Evolutionary conservation across 805 yeast species (phyloP), one percentile per base, ranked within the genome.

Genomic region (Cyberlindnera veronae): DNA sequence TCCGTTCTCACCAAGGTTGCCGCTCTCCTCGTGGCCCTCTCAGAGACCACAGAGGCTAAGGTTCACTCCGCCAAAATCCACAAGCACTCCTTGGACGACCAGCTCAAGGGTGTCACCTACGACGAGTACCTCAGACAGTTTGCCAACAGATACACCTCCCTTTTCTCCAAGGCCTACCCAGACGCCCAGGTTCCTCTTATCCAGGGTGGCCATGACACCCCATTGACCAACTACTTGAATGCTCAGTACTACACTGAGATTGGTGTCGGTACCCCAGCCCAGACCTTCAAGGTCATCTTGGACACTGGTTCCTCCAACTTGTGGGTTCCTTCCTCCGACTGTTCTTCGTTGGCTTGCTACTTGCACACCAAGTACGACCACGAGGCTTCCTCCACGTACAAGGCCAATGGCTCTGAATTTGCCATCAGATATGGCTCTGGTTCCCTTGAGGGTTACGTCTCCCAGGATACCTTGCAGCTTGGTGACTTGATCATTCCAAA

Each of bases 261-360:
- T 55, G 71, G 79, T 42, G 58, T 93, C 44, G 99, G 99, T 53
- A 84, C 96, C 29, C 99, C 99, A 9, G 87, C 85, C 36, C 99
- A 93, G 71, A 63, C 76, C 14, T 93, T 93, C 68, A 91, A 91
- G 73, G 98, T 93, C 36, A 79, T 93, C 48, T 73, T 93, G 58
- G 99, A 93, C 66, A 91, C 99, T 19, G 99, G 99, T 29, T 86
- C 96, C 32, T 85, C 97, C 32, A 93, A 93, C 67, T 73, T 93
- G 69, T 93, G 99, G 99, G 88, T 93, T 48, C 99, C 99, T 39
- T 77, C 95, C 45, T 52, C 72, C 32, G 89, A 86, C 51, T 93
- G 99, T 70, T 71, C 88, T 36, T 88, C 96, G 4, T 78, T 93
- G 67, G 98, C 99, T 37, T 93, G 99, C 69, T 91, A 77, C 75